Conservation (phyloP, 768 basidiomycete species). For the Myochromella boudieri region DNA sequence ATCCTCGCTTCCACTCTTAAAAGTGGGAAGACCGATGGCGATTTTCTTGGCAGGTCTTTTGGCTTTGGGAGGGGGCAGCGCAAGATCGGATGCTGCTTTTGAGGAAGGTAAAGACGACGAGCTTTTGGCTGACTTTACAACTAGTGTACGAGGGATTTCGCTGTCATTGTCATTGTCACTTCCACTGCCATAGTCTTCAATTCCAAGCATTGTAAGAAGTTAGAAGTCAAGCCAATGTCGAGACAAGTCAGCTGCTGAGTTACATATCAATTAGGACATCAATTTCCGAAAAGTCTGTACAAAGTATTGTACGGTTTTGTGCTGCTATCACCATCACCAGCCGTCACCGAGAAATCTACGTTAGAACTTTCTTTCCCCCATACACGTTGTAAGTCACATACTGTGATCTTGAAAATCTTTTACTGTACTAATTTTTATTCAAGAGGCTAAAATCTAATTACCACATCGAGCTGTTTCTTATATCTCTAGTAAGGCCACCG, state of each 20-base stretch:
- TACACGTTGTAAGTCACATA: no score
- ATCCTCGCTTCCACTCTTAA: conserved; percentile 42
- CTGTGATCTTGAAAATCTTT: no score
- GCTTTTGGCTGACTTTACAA: conserved; percentile 5
- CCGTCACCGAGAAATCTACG: no score
- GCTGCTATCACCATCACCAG: no score
- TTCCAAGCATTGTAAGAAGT: conserved; percentile 56
- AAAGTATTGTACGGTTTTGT: no score
- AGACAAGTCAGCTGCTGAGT: no score
- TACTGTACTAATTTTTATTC: no score
- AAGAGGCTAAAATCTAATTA: no score
- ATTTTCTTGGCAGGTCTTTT: conserved; percentile 59
- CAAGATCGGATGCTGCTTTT: conserved; percentile 18
- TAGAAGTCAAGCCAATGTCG: neutral
- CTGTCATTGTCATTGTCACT: conserved; percentile 38
- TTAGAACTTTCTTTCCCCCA: no score
- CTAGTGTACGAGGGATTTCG: conserved; percentile 4
- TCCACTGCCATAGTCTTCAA: conserved; percentile 79
- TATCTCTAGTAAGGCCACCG: conserved; percentile 23
- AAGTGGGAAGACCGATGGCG: conserved; percentile 54
- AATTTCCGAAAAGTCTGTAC: no score
- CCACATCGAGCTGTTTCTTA: conserved; percentile 17
- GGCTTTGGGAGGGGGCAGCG: conserved; percentile 28
- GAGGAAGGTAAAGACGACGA: conserved; percentile 26
- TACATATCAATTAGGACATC: no score